Evolutionary conservation across 75 land plant species (phyloP).

Genomic region (Cupressus sempervirens): DNA sequence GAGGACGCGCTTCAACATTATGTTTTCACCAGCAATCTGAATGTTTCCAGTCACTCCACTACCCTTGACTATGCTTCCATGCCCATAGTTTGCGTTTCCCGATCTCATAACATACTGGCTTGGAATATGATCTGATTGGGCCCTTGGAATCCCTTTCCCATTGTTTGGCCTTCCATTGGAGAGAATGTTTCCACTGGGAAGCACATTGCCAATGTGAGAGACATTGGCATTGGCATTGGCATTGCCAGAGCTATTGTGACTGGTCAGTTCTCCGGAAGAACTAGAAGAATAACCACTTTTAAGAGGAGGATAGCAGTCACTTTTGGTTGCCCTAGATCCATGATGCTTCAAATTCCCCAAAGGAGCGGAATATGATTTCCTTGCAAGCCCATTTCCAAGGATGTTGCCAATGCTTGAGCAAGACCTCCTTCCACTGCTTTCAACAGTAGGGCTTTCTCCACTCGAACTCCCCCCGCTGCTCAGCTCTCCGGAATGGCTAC

Average conservation of each 20-base stretch:
- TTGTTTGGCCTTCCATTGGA: slow-evolving; percentile 19
- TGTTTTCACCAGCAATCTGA: slow-evolving; percentile 5
- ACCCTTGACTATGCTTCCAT: slow-evolving; percentile 58
- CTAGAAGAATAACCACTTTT: slow-evolving; percentile 9
- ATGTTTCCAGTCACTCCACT: slow-evolving; percentile 11
- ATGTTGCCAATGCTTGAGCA: slow-evolving; percentile 1
- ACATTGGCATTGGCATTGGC: not conserved
- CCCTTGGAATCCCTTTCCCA: not conserved
- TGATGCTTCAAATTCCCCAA: slow-evolving; percentile 4
- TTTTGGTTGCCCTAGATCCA: not conserved
- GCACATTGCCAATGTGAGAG: slow-evolving; percentile 13
- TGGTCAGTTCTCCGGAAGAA: slow-evolving; percentile 7
- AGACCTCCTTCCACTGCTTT: slow-evolving; percentile 1
- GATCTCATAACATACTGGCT: slow-evolving; percentile 34
- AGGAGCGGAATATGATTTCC: not conserved
- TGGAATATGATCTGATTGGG: slow-evolving; percentile 25
- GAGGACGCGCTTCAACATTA: slow-evolving; percentile 34
- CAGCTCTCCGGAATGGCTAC: slow-evolving; percentile 3
- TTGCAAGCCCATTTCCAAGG: slow-evolving; percentile 8
- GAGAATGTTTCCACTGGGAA: slow-evolving; percentile 58
- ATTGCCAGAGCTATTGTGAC: not conserved
- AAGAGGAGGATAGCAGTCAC: not conserved
- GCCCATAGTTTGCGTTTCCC: slow-evolving; percentile 53
- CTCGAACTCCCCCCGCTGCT: slow-evolving; percentile 8
- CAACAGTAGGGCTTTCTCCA: slow-evolving; percentile 10